Evolutionary conservation across 768 basidiomycete genomes (phyloP), one percentile per base, ranked within the genome.

Genomic region (Russula compacta): DNA sequence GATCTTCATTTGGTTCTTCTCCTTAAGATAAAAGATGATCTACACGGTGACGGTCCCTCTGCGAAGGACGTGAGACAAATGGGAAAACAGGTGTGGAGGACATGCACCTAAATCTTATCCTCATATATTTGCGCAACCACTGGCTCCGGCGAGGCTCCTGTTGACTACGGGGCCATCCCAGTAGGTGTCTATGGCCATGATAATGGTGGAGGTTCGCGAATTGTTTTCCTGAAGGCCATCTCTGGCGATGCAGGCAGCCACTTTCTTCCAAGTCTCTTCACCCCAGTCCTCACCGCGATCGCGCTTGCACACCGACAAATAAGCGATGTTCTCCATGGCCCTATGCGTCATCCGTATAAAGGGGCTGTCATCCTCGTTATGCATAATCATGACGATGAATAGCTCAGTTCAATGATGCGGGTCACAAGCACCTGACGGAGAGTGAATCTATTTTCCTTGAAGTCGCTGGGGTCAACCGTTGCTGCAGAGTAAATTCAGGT

Each of bases 331-430:
- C 80, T 90, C 92, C 73, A 97, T 92, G 7, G 97, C 89, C 53
- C 94, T 95, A 69, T 95, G 89, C 90, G 97, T 94, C 0, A 94
- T 92, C 44, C 94, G 75, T 67, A 86, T 86, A 74, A 98, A 98
- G 6, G 98, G 78, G 68, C 86, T 83, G 71, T 95, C 93, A 67
- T 91, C 84, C 68, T 93, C 92, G 69, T 97, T 95, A 72, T 95
- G 95, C 94, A 98, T 97, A 12, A 94, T 98, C 83, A 98, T 88
- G 46, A 95, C 95, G 67, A 98, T 95, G 75, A 97, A 95, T 15
- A 98, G 77, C 73, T 98, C 95, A 38, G 94, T 97, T 38, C 88
- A 79, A 19, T 95, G 79, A 0, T 90, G 88, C 0, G 93, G 93
- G 67, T 95, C 90, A 72, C 95, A 67, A 91, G 83, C n/a, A 83